Percentiles rank a stretch among this genome's conserved stretches.
Evolutionary conservation across 495 filamentous ascomycete genomes (phyloP).

Genomic region (Trichocladium uniseriatum): DNA sequence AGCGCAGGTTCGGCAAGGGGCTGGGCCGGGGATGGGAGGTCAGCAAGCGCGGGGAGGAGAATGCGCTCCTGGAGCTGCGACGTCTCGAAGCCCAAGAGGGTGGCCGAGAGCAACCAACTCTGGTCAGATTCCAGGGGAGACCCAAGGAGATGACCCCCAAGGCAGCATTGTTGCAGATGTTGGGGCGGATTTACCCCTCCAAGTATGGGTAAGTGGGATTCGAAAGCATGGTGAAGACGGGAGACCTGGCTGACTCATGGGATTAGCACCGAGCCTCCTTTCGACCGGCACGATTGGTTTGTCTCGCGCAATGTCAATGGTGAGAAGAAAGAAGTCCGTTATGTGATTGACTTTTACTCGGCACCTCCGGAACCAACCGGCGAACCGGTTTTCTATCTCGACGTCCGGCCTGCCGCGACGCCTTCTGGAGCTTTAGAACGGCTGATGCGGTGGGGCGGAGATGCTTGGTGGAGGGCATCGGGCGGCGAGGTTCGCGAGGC

Average conservation of each 20-base stretch:
- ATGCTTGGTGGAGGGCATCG: slow-evolving; percentile 86
- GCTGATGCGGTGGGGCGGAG: slow-evolving; percentile 78
- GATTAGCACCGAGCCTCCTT: slow-evolving; percentile 67
- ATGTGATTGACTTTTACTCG: slow-evolving; percentile 97
- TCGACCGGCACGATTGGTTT: slow-evolving; percentile 97
- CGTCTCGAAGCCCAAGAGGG: slow-evolving; percentile 31
- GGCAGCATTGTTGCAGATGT: slow-evolving; percentile 64
- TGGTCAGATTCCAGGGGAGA: slow-evolving; percentile 79
- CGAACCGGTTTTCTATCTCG: slow-evolving; percentile 91
- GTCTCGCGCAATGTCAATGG: slow-evolving; percentile 60
- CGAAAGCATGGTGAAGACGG: not conserved
- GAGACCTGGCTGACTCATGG: not conserved
- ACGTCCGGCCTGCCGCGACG: slow-evolving; percentile 92
- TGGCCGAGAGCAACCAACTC: slow-evolving; percentile 45
- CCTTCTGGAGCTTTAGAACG: slow-evolving; percentile 76
- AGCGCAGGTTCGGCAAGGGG: slow-evolving; percentile 69
- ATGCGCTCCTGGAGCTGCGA: slow-evolving; percentile 25
- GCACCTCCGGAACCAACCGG: slow-evolving; percentile 78
- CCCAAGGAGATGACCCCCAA: slow-evolving; percentile 87
- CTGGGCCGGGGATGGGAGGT: slow-evolving; percentile 61
- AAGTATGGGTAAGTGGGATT: slow-evolving; percentile 54
- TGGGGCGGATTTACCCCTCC: slow-evolving; percentile 70
- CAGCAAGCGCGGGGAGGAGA: slow-evolving; percentile 63
- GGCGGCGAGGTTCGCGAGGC: slow-evolving; percentile 52
- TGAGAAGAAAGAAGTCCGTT: slow-evolving; percentile 65